A percentile compares a stretch with the other conserved stretches of the same genome.
Conservation (phyloP, 805 yeast species). For the Kluyveromyces wickerhamii region DNA sequence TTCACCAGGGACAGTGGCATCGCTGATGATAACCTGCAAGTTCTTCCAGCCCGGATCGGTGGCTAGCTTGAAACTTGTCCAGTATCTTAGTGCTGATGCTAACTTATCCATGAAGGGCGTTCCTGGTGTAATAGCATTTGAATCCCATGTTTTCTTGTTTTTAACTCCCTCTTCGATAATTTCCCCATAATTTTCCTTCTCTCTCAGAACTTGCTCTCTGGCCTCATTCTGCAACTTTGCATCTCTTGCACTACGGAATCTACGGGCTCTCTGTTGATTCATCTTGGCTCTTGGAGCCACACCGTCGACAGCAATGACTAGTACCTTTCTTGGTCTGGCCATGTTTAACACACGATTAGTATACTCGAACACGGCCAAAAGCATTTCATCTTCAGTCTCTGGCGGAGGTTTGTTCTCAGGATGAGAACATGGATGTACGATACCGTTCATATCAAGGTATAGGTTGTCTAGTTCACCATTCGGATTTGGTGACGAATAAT, state of each 20-base stretch:
- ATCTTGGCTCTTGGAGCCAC: slow-evolving; percentile 98
- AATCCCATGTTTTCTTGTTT: slow-evolving; percentile 81
- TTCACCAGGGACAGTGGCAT: slow-evolving; percentile 97
- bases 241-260: slow-evolving; percentile 87
- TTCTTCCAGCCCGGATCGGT: slow-evolving; percentile 91
- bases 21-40: slow-evolving; percentile 83
- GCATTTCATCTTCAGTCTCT: slow-evolving; percentile 94
- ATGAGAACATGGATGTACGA: slow-evolving; percentile 98
- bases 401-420: slow-evolving; percentile 97
- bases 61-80: slow-evolving; percentile 85
- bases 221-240: slow-evolving; percentile 74
- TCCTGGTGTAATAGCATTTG: slow-evolving; percentile 97
- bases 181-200: slow-evolving; percentile 41
- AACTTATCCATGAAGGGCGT: slow-evolving; percentile 94
- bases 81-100: slow-evolving; percentile 75
- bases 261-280: slow-evolving; percentile 93
- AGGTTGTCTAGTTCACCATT: slow-evolving; percentile 94
- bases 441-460: slow-evolving; percentile 97
- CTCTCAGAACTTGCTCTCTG: slow-evolving; percentile 39
- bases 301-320: slow-evolving; percentile 96
- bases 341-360: slow-evolving; percentile 85
- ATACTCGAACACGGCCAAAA: slow-evolving; percentile 83
- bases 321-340: slow-evolving; percentile 90
- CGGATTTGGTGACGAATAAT: slow-evolving; percentile 72
- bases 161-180: slow-evolving; percentile 66